phyloP scores from a whole-genome alignment of 768 basidiomycete genomes.

The Crepidotus variabilis region DNA sequence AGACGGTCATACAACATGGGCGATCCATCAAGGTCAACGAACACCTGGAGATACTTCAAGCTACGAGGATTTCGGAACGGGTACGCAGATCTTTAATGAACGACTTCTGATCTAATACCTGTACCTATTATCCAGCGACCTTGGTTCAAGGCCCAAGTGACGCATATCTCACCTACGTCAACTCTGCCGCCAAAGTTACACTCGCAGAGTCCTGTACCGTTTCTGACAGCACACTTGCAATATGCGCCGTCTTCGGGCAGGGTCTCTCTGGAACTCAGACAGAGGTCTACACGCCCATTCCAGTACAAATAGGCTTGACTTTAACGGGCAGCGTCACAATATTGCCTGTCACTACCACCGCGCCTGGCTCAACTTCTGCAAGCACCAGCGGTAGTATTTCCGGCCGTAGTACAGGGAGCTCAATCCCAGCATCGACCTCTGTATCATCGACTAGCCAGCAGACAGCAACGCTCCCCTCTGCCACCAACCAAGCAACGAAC shows the following conservation, averaged over 20 bases:
- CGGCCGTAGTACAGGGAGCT: background rate
- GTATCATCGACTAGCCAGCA: background rate
- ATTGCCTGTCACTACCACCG: background rate
- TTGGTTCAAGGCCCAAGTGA: constrained; percentile 39
- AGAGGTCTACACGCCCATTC: constrained; percentile 14
- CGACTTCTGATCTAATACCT: background rate
- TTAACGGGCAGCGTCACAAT: background rate
- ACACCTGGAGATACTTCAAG: constrained; percentile 27
- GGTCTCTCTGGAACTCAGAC: constrained; percentile 24
- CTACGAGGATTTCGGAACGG: constrained; percentile 35
- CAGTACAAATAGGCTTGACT: constrained; percentile 11
- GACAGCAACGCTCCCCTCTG: background rate
- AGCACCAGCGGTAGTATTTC: background rate
- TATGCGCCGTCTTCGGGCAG: constrained; percentile 21
- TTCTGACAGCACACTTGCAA: constrained; percentile 18
- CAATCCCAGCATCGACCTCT: background rate
- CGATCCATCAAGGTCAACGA: constrained; percentile 28
- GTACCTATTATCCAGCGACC: constrained; percentile 27
- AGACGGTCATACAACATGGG: constrained; percentile 40
- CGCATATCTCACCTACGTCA: constrained; percentile 34
- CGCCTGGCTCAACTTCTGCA: background rate
- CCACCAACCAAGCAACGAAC: background rate
- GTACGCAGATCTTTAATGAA: constrained; percentile 20
- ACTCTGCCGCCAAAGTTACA: constrained; percentile 20
- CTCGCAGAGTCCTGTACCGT: constrained; percentile 21